A percentile compares a stretch with the other conserved stretches of the same genome.
Conservation (phyloP, 2,329 filamentous ascomycete genomes). For the Alternaria sp. region DNA sequence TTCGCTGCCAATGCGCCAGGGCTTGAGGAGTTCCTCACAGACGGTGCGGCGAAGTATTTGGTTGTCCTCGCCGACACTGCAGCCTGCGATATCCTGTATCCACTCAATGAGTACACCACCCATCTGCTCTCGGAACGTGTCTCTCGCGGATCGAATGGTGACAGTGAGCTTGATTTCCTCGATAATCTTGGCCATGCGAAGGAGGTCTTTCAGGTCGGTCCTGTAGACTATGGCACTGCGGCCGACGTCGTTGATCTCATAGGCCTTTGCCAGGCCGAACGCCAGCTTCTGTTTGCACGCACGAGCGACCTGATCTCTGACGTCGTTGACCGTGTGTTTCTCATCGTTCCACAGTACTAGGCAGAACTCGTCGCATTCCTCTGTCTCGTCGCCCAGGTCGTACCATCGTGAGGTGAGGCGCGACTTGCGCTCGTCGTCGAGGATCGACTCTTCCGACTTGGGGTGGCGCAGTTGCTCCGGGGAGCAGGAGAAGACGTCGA, state of each 20-base stretch:
- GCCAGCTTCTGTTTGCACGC: slow-evolving; percentile 77
- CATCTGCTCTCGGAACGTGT: slow-evolving; percentile 98
- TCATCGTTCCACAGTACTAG: slow-evolving; percentile 97
- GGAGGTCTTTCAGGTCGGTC: slow-evolving; percentile 72
- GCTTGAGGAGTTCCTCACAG: slow-evolving; percentile 88
- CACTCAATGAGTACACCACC: slow-evolving; percentile 97
- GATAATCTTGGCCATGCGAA: slow-evolving; percentile 82
- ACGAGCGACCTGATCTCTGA: slow-evolving; percentile 85
- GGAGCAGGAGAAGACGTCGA: slow-evolving; percentile 96
- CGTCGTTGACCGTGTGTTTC: slow-evolving; percentile 94
- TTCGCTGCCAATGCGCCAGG: slow-evolving; percentile 85
- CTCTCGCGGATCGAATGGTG: slow-evolving; percentile 88
- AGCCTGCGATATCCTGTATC: slow-evolving; percentile 91
- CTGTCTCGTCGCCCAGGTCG: slow-evolving; percentile 61
- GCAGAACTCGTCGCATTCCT: slow-evolving; percentile 76
- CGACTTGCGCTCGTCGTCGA: slow-evolving; percentile 80
- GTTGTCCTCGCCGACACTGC: slow-evolving; percentile 80
- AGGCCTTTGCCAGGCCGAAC: slow-evolving; percentile 76
- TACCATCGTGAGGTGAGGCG: slow-evolving; percentile 79
- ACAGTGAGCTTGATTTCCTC: slow-evolving; percentile 97
- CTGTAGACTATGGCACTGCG: slow-evolving; percentile 83
- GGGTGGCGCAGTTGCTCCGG: slow-evolving; percentile 89
- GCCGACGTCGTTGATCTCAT: slow-evolving; percentile 88
- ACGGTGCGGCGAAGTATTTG: slow-evolving; percentile 80
- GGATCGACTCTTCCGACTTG: slow-evolving; percentile 82